A percentile compares a stretch with the other conserved stretches of the same genome.
phyloP scores from a whole-genome alignment of 257 asterid genomes.

The Anisodus acutangulus region DNA sequence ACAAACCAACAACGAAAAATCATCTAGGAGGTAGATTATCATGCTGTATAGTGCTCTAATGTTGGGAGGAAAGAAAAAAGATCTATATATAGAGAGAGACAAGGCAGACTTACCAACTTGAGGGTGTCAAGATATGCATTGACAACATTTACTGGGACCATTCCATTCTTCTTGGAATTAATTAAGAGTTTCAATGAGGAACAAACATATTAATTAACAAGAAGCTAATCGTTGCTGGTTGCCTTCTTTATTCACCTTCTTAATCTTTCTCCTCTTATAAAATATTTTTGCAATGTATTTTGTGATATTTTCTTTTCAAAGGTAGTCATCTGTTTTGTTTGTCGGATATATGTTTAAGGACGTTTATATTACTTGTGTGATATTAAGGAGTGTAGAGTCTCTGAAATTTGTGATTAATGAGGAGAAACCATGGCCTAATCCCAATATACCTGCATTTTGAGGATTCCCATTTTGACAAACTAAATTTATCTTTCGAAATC shows the following conservation, averaged over 20 bases:
- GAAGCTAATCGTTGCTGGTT: neutral
- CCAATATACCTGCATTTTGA: neutral
- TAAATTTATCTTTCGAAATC: neutral
- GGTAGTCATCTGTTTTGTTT: neutral
- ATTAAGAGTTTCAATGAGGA: neutral
- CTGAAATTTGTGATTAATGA: neutral
- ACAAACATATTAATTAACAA: neutral
- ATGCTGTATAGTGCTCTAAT: too few species aligned
- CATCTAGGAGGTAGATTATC: too few species aligned
- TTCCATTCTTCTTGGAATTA: constrained; percentile 42
- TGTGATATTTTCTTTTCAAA: neutral
- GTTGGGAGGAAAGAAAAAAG: too few species aligned
- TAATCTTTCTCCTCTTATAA: neutral
- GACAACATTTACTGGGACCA: constrained; percentile 63
- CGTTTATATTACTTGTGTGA: neutral
- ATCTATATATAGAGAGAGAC: too few species aligned
- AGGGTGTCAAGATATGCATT: constrained; percentile 72
- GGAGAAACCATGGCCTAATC: neutral
- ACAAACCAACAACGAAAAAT: too few species aligned
- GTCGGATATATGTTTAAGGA: constrained; percentile 14
- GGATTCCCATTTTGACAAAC: neutral
- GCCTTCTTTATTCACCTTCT: neutral
- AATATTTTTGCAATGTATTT: neutral
- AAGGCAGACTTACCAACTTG: constrained; percentile 47
- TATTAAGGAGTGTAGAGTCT: neutral